These are phyloP conservation scores for Calonectria honghensis DNA, from an alignment of 2,329 filamentous ascomycete genomes.

Conservation along the genomic window DNA sequence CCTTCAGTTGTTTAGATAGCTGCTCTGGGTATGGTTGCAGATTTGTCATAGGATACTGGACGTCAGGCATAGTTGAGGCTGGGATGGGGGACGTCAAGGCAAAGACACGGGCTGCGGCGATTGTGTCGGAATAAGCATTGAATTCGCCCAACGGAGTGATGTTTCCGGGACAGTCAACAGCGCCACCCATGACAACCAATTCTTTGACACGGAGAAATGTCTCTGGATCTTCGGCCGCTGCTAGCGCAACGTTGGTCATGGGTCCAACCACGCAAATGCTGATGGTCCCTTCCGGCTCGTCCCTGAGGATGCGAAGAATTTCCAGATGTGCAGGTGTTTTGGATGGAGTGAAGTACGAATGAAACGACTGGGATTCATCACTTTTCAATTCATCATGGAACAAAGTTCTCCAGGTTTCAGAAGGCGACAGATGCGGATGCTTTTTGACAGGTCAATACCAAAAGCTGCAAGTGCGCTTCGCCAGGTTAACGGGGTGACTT, in stretches of 20 bases:
- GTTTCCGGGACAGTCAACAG: conserved; percentile 7
- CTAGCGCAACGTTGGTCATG: neutral
- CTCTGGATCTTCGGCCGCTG: conserved; percentile 6
- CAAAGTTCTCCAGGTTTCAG: neutral
- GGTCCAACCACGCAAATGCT: neutral
- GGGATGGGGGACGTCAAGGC: neutral
- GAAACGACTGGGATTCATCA: neutral
- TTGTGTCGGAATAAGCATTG: neutral
- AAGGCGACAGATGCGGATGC: conserved; percentile 1
- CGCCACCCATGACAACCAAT: conserved; percentile 2
- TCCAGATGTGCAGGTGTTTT: neutral
- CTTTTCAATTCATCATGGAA: neutral
- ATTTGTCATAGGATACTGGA: neutral
- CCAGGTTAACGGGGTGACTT: neutral
- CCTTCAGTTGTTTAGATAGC: neutral
- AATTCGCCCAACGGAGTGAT: conserved; percentile 1
- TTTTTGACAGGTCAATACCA: neutral
- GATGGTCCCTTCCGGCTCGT: neutral
- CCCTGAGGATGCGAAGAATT: conserved; percentile 1
- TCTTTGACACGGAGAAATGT: conserved; percentile 9
- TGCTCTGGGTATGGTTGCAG: neutral
- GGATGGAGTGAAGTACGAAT: conserved; percentile 7
- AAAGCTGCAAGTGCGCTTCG: no score
- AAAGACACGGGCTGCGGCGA: neutral
- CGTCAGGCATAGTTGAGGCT: neutral